Evolutionary conservation across 1,139 yeast genomes (phyloP).

Genomic region (Taphrina betulina): DNA sequence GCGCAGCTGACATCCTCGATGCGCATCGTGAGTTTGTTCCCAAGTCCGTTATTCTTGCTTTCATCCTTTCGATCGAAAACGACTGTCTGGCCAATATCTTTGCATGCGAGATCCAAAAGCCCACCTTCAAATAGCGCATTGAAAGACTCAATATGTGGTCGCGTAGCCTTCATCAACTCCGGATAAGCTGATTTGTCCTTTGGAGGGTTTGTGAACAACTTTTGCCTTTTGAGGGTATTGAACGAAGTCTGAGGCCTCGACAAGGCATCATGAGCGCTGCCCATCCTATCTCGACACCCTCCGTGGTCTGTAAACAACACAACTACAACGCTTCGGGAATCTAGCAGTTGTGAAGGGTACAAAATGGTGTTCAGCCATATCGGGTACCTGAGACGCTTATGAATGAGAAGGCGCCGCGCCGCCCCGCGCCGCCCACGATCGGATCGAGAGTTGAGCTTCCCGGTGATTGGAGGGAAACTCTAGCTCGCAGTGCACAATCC

Average conservation of each 20-base stretch:
- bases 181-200: constrained; percentile 81
- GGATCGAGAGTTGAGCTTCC: too few species aligned
- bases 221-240: constrained; percentile 54
- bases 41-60: constrained; percentile 54
- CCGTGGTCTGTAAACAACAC: too few species aligned
- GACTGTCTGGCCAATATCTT: constrained; percentile 82
- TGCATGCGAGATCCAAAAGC: constrained; percentile 74
- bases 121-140: constrained; percentile 95
- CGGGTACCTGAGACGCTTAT: too few species aligned
- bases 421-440: too few species aligned
- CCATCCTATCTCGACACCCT: too few species aligned
- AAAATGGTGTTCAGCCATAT: too few species aligned
- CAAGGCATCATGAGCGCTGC: constrained; percentile 17
- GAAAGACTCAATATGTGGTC: constrained; percentile 94
- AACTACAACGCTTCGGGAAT: too few species aligned
- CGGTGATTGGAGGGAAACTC: too few species aligned
- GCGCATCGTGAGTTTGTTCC: constrained; percentile 65
- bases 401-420: too few species aligned
- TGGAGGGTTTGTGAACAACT: constrained; percentile 83
- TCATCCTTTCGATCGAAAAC: constrained; percentile 76
- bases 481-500: too few species aligned
- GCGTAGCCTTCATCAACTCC: constrained; percentile 78
- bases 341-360: too few species aligned
- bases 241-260: constrained; percentile 24
- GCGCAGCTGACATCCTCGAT: constrained; percentile 84